These are phyloP conservation scores for Rhypophila decipiens DNA, from an alignment of 495 filamentous ascomycete species.

Conservation along the genomic window DNA sequence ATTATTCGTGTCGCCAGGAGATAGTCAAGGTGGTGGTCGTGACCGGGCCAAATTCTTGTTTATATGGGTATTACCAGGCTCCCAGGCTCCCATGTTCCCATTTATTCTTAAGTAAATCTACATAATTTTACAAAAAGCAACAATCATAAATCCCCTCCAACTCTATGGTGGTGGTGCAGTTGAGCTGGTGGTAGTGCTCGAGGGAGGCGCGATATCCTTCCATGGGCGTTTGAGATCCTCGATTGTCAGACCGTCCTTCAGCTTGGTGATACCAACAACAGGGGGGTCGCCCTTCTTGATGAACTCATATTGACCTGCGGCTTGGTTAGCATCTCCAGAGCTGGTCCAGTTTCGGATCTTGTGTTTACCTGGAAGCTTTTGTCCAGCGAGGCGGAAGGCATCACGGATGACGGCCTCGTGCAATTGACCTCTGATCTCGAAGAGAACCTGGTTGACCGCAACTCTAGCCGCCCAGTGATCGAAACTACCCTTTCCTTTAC, in stretches of 20 bases:
- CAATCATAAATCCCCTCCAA: not conserved
- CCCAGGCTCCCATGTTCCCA: too few species aligned
- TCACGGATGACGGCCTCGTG: conserved; percentile 94
- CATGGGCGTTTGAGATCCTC: conserved; percentile 72
- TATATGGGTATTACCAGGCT: too few species aligned
- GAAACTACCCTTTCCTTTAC: conserved; percentile 95
- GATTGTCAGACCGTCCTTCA: conserved; percentile 71
- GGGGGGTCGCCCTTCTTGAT: conserved; percentile 88
- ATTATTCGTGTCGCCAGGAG: too few species aligned
- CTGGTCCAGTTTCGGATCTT: conserved; percentile 5
- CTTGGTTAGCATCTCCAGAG: conserved; percentile 13
- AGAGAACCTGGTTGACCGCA: conserved; percentile 78
- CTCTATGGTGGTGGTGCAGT: conserved; percentile 19
- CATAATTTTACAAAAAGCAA: conserved; percentile 16
- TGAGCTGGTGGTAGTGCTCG: conserved; percentile 4
- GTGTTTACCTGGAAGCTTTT: conserved; percentile 83
- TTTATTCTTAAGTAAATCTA: too few species aligned
- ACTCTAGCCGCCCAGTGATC: conserved; percentile 92
- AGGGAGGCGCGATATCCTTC: conserved; percentile 50
- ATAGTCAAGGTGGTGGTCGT: too few species aligned
- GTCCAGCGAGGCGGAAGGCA: conserved; percentile 87
- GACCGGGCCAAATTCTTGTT: too few species aligned
- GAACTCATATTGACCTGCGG: conserved; percentile 81
- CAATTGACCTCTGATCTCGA: conserved; percentile 84
- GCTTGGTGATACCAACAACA: conserved; percentile 88